These are phyloP conservation scores for Aquilaria yunnanensis DNA, from an alignment of 345 rosid species.

Conservation along the genomic window DNA sequence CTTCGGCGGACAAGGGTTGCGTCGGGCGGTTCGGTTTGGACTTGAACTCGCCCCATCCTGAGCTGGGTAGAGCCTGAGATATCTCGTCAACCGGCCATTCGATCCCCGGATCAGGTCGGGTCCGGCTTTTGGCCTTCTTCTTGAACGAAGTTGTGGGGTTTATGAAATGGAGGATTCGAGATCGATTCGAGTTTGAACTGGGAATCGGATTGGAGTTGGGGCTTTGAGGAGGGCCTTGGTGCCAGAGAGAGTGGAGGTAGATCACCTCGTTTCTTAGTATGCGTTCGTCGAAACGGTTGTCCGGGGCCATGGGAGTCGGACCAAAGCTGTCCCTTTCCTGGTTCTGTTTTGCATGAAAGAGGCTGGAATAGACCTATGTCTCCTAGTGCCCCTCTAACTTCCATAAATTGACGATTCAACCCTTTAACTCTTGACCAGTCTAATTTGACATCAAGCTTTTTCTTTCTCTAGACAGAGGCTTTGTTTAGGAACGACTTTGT, in stretches of 20 bases:
- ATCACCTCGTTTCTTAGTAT: slow-evolving; percentile 54
- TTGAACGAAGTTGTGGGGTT: slow-evolving; percentile 17
- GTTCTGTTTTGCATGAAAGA: too few species aligned
- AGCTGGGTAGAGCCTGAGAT: slow-evolving; percentile 8
- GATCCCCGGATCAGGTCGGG: slow-evolving; percentile 18
- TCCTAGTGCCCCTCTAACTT: too few species aligned
- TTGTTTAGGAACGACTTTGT: too few species aligned
- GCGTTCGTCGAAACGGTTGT: slow-evolving; percentile 36
- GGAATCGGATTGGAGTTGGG: slow-evolving; percentile 17
- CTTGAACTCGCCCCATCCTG: slow-evolving; percentile 37
- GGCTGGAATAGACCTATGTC: too few species aligned
- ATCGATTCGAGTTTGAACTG: slow-evolving; percentile 21
- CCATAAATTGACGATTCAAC: too few species aligned
- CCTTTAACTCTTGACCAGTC: too few species aligned
- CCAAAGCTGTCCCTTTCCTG: too few species aligned
- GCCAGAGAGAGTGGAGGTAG: slow-evolving; percentile 76
- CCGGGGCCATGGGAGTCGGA: too few species aligned
- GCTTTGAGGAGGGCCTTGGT: slow-evolving; percentile 57
- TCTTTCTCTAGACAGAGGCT: too few species aligned
- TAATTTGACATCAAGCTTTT: too few species aligned
- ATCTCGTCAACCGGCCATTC: slow-evolving; percentile 33
- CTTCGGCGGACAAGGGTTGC: slow-evolving; percentile 19
- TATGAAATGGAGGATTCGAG: slow-evolving; percentile 21
- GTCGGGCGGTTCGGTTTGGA: slow-evolving; percentile 9
- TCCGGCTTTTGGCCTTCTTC: slow-evolving; percentile 10